Conservation (phyloP, 1,284 basidiomycete genomes). For the Paramarasmius palmivorus region DNA sequence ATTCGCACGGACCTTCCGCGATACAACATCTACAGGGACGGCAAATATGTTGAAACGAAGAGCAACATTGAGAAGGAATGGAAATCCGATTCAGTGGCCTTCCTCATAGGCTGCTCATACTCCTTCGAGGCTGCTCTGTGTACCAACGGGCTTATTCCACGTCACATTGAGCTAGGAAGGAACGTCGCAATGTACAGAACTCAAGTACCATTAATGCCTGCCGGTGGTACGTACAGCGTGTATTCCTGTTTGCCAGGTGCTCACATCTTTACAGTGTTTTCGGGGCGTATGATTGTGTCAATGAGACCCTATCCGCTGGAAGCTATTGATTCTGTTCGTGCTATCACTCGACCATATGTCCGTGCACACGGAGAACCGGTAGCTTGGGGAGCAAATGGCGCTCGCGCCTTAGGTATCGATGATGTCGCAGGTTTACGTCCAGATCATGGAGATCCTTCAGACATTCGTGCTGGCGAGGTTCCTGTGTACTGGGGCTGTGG, state of each 20-base stretch:
- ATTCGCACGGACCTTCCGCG: conserved; percentile 2
- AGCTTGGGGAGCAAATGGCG: background rate
- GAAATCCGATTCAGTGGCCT: background rate
- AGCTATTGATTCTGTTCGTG: background rate
- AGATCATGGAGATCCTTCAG: background rate
- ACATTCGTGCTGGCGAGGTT: conserved; percentile 1
- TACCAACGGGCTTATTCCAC: background rate
- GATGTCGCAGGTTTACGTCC: background rate
- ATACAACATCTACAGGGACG: conserved; percentile 2
- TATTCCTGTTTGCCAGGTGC: background rate
- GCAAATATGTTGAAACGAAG: background rate
- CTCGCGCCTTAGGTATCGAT: background rate
- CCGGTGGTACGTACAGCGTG: background rate
- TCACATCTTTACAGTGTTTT: background rate
- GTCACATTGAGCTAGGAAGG: background rate
- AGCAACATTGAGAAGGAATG: background rate
- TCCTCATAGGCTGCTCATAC: conserved; percentile 1
- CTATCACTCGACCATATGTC: background rate
- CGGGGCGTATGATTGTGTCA: conserved; percentile 3
- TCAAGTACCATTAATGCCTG: background rate
- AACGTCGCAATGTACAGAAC: conserved; percentile 1
- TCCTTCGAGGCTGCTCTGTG: conserved; percentile 1
- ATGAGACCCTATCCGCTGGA: background rate
- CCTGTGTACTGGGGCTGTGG: conserved; percentile 3
- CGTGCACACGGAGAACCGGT: background rate